A percentile compares a stretch with the other conserved stretches of the same genome.
Evolutionary conservation across 257 asterid species (phyloP).

Genomic region (Ophiorrhiza pumila): DNA sequence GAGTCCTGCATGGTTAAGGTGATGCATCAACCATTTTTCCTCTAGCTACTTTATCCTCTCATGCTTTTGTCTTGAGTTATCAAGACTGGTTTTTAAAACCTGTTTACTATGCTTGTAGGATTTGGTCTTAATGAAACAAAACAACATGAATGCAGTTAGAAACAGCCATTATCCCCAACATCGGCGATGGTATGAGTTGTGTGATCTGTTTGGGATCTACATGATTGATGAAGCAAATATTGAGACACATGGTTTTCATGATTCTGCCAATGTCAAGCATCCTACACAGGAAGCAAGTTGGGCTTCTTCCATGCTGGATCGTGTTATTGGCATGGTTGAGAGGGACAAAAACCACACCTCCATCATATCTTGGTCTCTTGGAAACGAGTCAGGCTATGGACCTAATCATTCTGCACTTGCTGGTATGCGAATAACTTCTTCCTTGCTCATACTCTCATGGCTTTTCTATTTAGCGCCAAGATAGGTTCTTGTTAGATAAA

Average conservation of each 20-base stretch:
- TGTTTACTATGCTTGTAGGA: constrained; percentile 44
- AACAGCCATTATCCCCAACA: constrained; percentile 99
- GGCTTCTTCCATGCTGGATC: constrained; percentile 89
- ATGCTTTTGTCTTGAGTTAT: not conserved
- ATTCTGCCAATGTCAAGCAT: constrained; percentile 58
- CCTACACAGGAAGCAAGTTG: constrained; percentile 78
- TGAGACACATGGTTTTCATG: constrained; percentile 94
- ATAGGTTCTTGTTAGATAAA: not conserved
- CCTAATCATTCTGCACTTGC: constrained; percentile 91
- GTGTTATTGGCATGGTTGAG: constrained; percentile 95
- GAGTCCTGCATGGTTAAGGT: constrained; percentile 99
- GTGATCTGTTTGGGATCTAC: constrained; percentile 98
- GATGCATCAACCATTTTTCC: constrained; percentile 14
- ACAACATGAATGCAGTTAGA: constrained; percentile 89
- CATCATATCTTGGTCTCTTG: constrained; percentile 92
- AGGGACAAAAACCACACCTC: constrained; percentile 96
- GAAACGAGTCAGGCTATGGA: constrained; percentile 94
- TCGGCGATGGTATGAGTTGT: constrained; percentile 91
- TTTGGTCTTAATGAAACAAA: constrained; percentile 89
- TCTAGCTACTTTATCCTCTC: not conserved
- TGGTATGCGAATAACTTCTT: constrained; percentile 41
- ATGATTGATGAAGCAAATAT: constrained; percentile 99
- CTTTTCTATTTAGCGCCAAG: not conserved
- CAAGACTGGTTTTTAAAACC: not conserved
- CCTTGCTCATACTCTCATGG: not conserved